Base-by-base conservation (phyloP, 2,329 filamentous ascomycete genomes). In the Juglanconis juglandina region DNA sequence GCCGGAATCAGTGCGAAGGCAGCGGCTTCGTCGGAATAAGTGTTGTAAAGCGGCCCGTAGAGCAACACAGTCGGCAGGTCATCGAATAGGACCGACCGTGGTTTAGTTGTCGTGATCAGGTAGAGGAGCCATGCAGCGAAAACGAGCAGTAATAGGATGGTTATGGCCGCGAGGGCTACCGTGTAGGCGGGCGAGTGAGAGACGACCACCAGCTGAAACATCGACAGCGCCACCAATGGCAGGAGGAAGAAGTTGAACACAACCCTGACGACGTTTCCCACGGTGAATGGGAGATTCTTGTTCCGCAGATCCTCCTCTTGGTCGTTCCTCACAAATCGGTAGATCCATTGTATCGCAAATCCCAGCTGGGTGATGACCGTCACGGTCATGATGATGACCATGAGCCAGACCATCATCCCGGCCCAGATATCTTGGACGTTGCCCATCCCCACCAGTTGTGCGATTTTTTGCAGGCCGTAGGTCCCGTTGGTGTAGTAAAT, bases 11-110 rank as follows among this genome's bases (percentile, higher is more conserved):
- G 81, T 6, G 94, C 92, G 73, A 96, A 99, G 0, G 91, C 87
- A 7, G 94, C 91, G 0, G 92, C 92, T 71, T 94, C 90, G 72
- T 99, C 95, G 32, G 91, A 95, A 73, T 96, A 98, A 0, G 95
- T 99, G 75, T 99, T 99, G 75, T 99, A 99, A 7, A 99, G 79
- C 5, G 95, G 92, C 0, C 95, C 95, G 68, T 96, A 98, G 1
- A 92, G 82, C 2, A 99, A 81, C 8, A 98, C 87, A 0, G 92
- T 97, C 6, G 92, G 87, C 53, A 99, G 81, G 69, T 98, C 92
- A 74, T 99, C 95, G 72, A 97, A 99, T 9, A 99, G 81, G 66
- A 92, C 89, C 1, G 92, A 90, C 63, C 92, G 88, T 5, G 93
- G 93, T 65, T 90, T 87, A 1, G 91, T 95, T 32, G 81, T 86